Percentiles rank a stretch among this genome's conserved stretches.
phyloP scores from a whole-genome alignment of 2,329 filamentous ascomycete species.

The Reticulascus tulasneorum region DNA sequence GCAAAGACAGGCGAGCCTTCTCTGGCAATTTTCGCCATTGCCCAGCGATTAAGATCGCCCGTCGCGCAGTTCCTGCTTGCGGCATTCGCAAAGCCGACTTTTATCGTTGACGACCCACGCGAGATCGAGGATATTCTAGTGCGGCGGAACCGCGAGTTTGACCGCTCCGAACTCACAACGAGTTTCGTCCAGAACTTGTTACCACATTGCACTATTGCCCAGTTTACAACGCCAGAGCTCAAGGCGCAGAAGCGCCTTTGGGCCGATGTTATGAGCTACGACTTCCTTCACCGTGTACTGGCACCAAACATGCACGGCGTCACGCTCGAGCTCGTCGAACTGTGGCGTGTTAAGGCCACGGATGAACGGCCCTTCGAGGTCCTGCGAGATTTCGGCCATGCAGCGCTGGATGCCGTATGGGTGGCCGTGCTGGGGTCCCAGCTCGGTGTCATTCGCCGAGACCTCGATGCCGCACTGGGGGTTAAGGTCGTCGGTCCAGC shows the following conservation, averaged over 20 bases:
- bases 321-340: slow-evolving; percentile 19
- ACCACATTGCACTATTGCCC: slow-evolving; percentile 20
- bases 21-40: too few species aligned
- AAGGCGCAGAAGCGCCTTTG: slow-evolving; percentile 23
- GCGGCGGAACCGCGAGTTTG: slow-evolving; percentile 24
- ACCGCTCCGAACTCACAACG: slow-evolving; percentile 26
- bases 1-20: too few species aligned
- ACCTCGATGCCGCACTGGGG: too few species aligned
- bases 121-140: slow-evolving; percentile 25
- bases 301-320: slow-evolving; percentile 22
- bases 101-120: slow-evolving; percentile 21
- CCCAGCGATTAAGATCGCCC: too few species aligned
- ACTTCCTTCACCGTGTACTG: slow-evolving; percentile 23
- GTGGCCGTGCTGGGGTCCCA: too few species aligned
- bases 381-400: too few species aligned
- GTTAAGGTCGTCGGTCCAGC: too few species aligned
- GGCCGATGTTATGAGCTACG: slow-evolving; percentile 23
- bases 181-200: too few species aligned
- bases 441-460: too few species aligned
- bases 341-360: slow-evolving; percentile 23
- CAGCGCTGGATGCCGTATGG: too few species aligned
- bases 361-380: too few species aligned
- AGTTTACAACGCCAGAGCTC: slow-evolving; percentile 21
- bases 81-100: slow-evolving; percentile 13
- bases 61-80: slow-evolving; percentile 21